Percentiles rank a stretch among this genome's conserved stretches.
Evolutionary conservation across 163 green algal genomes (phyloP).

Genomic region (Chloromonas sp.): DNA sequence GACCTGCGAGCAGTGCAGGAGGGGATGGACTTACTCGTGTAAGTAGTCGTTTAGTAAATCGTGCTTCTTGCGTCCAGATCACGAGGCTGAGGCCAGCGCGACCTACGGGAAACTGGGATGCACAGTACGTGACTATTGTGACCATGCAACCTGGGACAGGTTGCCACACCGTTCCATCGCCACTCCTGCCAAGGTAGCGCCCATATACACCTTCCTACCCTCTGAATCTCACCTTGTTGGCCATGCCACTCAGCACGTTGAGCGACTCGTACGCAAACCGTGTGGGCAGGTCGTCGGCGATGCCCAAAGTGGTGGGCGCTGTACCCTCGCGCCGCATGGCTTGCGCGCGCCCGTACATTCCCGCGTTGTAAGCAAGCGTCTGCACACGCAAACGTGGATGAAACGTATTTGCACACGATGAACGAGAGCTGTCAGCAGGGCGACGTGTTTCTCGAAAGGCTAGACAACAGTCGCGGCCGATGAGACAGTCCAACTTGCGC

Average conservation of each 20-base stretch:
- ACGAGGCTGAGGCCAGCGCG: no score
- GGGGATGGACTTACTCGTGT: neutral
- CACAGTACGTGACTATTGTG: no score
- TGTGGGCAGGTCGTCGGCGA: conserved; percentile 67
- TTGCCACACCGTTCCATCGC: no score
- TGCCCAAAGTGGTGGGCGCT: conserved; percentile 44
- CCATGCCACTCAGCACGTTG: conserved; percentile 67
- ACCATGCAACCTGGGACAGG: no score
- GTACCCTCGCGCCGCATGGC: conserved; percentile 40
- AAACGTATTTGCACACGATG: neutral
- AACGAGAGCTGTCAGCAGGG: neutral
- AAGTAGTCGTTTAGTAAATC: neutral
- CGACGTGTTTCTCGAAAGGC: neutral
- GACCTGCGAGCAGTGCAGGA: conserved; percentile 24
- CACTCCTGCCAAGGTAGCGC: no score
- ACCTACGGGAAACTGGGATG: no score
- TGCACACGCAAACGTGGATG: conserved; percentile 13
- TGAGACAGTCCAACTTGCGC: no score
- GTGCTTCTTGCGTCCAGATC: no score
- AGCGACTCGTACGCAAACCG: conserved; percentile 73
- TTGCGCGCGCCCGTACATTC: conserved; percentile 31
- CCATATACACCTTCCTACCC: neutral
- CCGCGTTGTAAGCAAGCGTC: conserved; percentile 49
- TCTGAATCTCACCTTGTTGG: conserved; percentile 48
- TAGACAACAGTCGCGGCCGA: neutral